Evolutionary conservation across 2,329 filamentous ascomycete genomes (phyloP), one percentile per base, ranked within the genome.

Genomic region (Arthrobotrys conoides): DNA sequence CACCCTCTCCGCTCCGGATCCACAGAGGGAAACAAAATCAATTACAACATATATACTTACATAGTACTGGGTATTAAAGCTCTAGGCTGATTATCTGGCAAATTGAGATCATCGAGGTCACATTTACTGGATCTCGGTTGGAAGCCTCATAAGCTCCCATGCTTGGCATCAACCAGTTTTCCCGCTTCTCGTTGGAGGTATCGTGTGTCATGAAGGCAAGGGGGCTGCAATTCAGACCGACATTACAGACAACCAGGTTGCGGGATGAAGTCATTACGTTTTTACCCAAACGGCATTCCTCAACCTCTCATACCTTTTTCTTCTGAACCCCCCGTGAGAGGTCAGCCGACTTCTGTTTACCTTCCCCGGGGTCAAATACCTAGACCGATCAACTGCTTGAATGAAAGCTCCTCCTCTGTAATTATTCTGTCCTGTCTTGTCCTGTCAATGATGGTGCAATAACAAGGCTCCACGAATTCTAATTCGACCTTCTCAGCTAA

Each of bases 61-160:
- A 76, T 20, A 46, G 18, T n/a, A 41, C 53, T 3, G 30, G 24
- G 33, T n/a, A 64, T 53, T 3, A 61, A 24, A 57, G 10, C 46
- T 76, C 71, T 65, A 70, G 71, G 71, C 71, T 64, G 71, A 76
- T 70, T 76, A 24, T 76, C 55, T 65, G 46, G 71, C 71, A 76
- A 64, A 65, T 65, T 57, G 64, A 53, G 71, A 69, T 75, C 70
- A 59, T 73, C 70, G 36, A 46, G 59, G 38, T 51, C 59, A 64
- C 68, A 71, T 71, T 55, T 53, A 33, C 57, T 27, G 14, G 57
- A 73, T 67, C 33, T 73, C 27, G 38, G 61, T 44, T 73, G 49
- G 70, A 44, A 67, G 70, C 70, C 70, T 73, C 41, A 61, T 44
- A 61, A 44, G 57, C 57, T 59, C 20, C 10, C 16, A 3, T 14